Evolutionary conservation across 1,139 yeast genomes (phyloP), one percentile per base, ranked within the genome.

Genomic region (Saccharomyces hybrid): DNA sequence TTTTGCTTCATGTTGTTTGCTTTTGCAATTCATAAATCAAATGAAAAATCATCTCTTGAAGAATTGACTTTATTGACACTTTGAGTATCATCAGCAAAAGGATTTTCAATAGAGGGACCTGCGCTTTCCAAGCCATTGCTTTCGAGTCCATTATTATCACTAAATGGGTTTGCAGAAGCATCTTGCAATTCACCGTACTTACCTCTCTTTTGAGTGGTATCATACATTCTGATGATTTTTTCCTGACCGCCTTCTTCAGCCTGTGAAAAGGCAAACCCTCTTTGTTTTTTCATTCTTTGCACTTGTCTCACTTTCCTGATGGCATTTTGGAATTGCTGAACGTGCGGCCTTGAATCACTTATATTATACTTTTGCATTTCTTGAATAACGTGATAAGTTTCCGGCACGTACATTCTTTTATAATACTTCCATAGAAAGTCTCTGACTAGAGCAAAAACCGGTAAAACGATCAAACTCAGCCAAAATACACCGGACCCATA

Each of bases 231-330:
- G 52, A 95, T 86, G 60, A 95, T 82, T 67, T 85, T 84, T 60
- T 89, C 96, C 72, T 93, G 98, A 51, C 96, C 96, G 64, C 84
- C 86, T 63, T 88, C 95, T 62, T 90, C 97, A 52, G 88, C 93
- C 72, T 93, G 99, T 3, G 98, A 90, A 66, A 93, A 95, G 1
- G 99, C 99, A 78, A 89, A 95, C 20, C 99, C 99, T 73, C 99
- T 85, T 74, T 93, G 99, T 68, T 93, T 95, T 69, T 95, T 88
- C 86, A 93, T 91, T 71, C 99, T 81, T 71, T 93, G 97, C 42
- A 95, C 98, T 71, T 95, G 99, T 71, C 99, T 85, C 47, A 93
- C 98, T 69, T 91, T 93, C 68, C 98, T 81, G 57, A 95, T 93
- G 5, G 99, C 97, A 72, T 88, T 90, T 70, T 95, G 99, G 77